Conservation (phyloP, 306 rosid genomes). For the Corylus americana region DNA sequence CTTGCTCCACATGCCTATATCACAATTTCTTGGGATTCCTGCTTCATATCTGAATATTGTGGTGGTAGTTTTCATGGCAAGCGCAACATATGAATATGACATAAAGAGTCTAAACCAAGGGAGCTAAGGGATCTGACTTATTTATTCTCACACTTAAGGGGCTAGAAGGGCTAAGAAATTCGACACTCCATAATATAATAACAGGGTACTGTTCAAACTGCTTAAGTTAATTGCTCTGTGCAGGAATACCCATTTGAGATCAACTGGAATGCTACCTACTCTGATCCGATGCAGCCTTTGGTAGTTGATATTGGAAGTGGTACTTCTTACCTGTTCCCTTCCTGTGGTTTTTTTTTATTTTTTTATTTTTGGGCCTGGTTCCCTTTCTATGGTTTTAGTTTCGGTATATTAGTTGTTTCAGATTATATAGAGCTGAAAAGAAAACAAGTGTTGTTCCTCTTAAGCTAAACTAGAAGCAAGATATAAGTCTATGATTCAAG, state of each 20-base stretch:
- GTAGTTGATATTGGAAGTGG: conserved; percentile 97
- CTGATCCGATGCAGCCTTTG: conserved; percentile 64
- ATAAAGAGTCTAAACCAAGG: neutral
- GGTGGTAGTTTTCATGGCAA: neutral
- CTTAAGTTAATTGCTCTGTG: conserved; percentile 41
- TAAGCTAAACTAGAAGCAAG: conserved; percentile 5
- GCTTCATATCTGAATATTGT: neutral
- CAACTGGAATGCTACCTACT: conserved; percentile 60
- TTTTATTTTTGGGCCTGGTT: neutral
- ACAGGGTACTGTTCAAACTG: neutral
- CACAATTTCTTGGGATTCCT: neutral
- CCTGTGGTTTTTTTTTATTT: neutral
- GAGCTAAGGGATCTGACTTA: neutral
- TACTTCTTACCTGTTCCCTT: conserved; percentile 28
- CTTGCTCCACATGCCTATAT: neutral
- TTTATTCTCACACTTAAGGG: neutral
- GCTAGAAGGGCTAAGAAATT: conserved; percentile 3
- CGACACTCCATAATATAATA: conserved; percentile 10
- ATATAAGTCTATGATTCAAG: conserved; percentile 11
- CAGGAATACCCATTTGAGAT: conserved; percentile 86
- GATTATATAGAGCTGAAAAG: conserved; percentile 1
- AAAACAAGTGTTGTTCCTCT: conserved; percentile 6
- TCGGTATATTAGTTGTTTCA: conserved; percentile 4
- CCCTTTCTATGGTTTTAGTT: neutral
- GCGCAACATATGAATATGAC: neutral